Evolutionary conservation across 2,329 filamentous ascomycete species (phyloP).

Genomic region (Leptographium galeiforme): DNA sequence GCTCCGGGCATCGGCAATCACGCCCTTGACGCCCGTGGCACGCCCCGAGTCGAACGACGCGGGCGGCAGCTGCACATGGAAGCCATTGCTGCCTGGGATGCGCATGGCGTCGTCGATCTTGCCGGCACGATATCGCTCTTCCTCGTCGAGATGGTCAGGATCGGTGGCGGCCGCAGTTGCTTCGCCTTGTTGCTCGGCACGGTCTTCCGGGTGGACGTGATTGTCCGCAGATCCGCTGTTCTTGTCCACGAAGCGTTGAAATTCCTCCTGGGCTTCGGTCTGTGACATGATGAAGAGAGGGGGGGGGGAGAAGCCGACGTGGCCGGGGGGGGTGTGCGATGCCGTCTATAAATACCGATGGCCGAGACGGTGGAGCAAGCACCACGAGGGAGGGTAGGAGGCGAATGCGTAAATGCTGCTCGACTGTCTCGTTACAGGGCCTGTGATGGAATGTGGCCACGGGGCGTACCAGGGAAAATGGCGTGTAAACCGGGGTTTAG

Average conservation of each 20-base stretch:
- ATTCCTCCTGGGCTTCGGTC: conserved; percentile 48
- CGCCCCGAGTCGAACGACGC: conserved; percentile 51
- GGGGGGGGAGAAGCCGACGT: neutral
- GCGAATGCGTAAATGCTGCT: neutral
- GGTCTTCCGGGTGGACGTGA: conserved; percentile 44
- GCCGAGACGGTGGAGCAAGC: neutral
- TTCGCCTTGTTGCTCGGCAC: conserved; percentile 25
- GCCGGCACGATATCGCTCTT: conserved; percentile 36
- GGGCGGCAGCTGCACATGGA: conserved; percentile 40
- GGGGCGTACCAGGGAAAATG: neutral
- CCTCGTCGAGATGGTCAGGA: conserved; percentile 39
- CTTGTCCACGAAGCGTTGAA: conserved; percentile 47
- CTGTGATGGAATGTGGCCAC: neutral
- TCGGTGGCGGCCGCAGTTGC: conserved; percentile 21
- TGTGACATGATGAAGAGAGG: conserved; percentile 32
- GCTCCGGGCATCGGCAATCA: conserved; percentile 70
- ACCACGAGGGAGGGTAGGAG: neutral
- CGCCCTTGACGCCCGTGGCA: conserved; percentile 73
- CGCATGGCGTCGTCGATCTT: conserved; percentile 53
- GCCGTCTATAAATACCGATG: neutral
- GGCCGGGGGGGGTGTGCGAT: neutral
- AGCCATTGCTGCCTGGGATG: conserved; percentile 36
- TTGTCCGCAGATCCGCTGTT: conserved; percentile 28
- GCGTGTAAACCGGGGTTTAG: neutral
- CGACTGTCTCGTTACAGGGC: neutral